Conservation (phyloP, 2,329 filamentous ascomycete genomes). For the Paraphaeosphaeria sporulosa region DNA sequence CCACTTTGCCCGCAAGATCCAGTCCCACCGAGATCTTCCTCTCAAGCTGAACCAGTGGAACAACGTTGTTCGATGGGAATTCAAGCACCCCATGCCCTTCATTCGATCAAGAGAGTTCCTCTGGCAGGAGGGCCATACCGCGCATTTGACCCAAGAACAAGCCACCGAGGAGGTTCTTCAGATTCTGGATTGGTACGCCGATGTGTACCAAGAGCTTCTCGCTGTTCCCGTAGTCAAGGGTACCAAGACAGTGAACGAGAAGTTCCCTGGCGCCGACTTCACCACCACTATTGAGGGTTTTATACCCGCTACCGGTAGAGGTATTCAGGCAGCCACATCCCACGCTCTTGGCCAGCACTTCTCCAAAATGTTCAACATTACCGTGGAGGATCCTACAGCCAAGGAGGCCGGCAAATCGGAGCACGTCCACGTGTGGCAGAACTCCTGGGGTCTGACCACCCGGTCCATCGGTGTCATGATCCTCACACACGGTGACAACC, state of each 20-base stretch:
- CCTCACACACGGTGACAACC: conserved; percentile 96
- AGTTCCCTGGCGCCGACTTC: conserved; percentile 96
- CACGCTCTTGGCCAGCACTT: conserved; percentile 98
- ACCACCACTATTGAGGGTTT: conserved; percentile 97
- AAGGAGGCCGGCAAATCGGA: conserved; percentile 67
- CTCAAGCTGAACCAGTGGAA: conserved; percentile 98
- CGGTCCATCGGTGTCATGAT: conserved; percentile 99
- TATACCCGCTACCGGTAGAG: conserved; percentile 92
- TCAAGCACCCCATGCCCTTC: conserved; percentile 84
- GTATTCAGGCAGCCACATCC: conserved; percentile 95
- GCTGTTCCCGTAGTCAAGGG: conserved; percentile 95
- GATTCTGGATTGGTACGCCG: conserved; percentile 92
- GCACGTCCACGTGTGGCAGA: conserved; percentile 93
- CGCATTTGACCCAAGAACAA: conserved; percentile 82
- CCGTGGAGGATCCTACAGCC: conserved; percentile 84
- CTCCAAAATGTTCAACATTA: conserved; percentile 99
- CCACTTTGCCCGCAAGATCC: conserved; percentile 97
- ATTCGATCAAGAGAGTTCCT: conserved; percentile 88
- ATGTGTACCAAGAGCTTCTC: conserved; percentile 90
- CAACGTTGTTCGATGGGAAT: conserved; percentile 94
- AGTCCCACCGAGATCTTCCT: conserved; percentile 92
- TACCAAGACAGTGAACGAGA: conserved; percentile 95
- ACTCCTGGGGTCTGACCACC: conserved; percentile 98
- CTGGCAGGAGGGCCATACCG: conserved; percentile 97
- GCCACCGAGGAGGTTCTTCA: conserved; percentile 87